Conservation (phyloP, 225 moss, liverwort and hornwort genomes). For the Lunularia cruciata region DNA sequence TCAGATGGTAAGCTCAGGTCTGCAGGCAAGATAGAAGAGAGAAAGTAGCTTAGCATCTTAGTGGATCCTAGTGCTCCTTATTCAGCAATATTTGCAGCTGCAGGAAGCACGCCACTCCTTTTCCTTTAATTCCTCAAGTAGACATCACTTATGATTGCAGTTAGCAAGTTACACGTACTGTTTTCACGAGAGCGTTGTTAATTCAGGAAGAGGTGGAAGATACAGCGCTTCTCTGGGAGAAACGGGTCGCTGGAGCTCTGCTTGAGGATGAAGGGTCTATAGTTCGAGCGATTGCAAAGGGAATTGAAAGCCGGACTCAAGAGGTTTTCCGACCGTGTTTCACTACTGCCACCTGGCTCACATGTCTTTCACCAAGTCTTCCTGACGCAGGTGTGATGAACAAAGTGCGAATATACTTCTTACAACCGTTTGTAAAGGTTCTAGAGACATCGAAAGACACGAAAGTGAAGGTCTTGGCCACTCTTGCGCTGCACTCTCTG, state of each 20-base stretch:
- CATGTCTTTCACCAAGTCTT: constrained; percentile 28
- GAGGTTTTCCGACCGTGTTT: constrained; percentile 39
- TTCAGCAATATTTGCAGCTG: too few relatives aligned
- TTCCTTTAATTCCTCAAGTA: too few relatives aligned
- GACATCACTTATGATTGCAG: too few relatives aligned
- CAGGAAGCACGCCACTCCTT: too few relatives aligned
- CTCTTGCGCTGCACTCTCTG: constrained; percentile 42
- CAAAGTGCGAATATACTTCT: constrained; percentile 35
- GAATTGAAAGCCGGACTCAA: constrained; percentile 34
- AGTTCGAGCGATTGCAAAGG: constrained; percentile 39
- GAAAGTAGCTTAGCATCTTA: too few relatives aligned
- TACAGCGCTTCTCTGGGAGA: constrained; percentile 38
- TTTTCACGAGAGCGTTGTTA: background rate
- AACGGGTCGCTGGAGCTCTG: constrained; percentile 43
- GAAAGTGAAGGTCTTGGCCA: constrained; percentile 30
- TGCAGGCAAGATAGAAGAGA: background rate
- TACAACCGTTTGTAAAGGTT: constrained; percentile 37
- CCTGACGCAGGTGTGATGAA: constrained; percentile 42
- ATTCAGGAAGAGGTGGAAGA: constrained; percentile 42
- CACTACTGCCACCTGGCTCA: constrained; percentile 38
- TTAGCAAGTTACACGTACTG: too few relatives aligned
- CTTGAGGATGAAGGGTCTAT: constrained; percentile 30
- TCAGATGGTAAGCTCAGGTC: background rate
- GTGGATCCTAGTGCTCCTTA: too few relatives aligned
- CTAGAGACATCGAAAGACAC: constrained; percentile 37